phyloP scores from a whole-genome alignment of 176 grass and related monocot species.

The Puya raimondii region DNA sequence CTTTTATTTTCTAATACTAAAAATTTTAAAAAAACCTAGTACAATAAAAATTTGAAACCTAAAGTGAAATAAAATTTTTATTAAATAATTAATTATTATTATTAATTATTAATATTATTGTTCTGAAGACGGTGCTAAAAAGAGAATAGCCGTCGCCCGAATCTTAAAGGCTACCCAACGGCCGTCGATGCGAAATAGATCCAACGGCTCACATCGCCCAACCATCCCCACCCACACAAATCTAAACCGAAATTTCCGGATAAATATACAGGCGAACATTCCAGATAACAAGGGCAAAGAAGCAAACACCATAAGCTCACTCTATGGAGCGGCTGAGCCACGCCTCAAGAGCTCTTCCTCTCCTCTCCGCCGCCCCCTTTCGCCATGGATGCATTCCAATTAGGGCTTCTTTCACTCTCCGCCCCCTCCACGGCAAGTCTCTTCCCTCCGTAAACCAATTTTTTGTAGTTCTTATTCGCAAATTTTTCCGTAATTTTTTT shows the following conservation, averaged over 20 bases:
- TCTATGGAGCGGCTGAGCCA: conserved; percentile 37
- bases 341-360: conserved; percentile 19
- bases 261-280: neutral
- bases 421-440: conserved; percentile 14
- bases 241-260: neutral
- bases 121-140: too few species aligned
- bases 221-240: neutral
- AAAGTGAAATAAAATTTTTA: too few species aligned
- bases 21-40: too few species aligned
- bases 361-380: conserved; percentile 26
- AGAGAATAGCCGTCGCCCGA: neutral
- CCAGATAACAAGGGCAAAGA: conserved; percentile 15
- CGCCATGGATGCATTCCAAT: neutral
- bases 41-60: too few species aligned
- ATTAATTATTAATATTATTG: too few species aligned
- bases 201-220: neutral
- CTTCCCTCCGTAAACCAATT: too few species aligned
- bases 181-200: neutral
- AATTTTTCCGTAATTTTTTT: neutral
- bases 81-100: too few species aligned
- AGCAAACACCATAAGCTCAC: conserved; percentile 23
- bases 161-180: neutral
- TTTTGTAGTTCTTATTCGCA: neutral
- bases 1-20: too few species aligned
- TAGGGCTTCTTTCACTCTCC: conserved; percentile 4